Conservation (phyloP, 768 basidiomycete species). For the Podaxis rugospora region DNA sequence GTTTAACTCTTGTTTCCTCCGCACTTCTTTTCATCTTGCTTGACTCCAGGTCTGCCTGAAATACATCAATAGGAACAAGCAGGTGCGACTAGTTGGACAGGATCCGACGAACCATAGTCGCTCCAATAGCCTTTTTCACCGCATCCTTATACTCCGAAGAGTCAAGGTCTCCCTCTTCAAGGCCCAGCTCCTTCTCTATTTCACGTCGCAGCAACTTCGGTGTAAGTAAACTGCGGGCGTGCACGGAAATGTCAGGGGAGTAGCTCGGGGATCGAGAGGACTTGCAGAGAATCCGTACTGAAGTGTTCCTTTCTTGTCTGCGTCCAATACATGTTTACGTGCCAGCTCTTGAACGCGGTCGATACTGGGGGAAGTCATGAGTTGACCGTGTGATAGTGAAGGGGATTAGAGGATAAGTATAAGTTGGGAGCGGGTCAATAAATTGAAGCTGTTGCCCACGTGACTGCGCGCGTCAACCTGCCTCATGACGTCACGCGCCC, state of each 20-base stretch:
- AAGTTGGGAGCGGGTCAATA: not conserved
- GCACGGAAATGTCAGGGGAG: not conserved
- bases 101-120: constrained; percentile 28
- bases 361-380: not conserved
- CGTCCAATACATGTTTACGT: constrained; percentile 16
- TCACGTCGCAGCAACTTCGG: constrained; percentile 44
- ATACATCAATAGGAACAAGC: not conserved
- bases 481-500: not conserved
- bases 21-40: constrained; percentile 1
- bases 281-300: constrained; percentile 16
- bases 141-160: constrained; percentile 37
- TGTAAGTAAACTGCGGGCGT: constrained; percentile 34
- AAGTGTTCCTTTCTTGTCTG: constrained; percentile 24
- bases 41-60: constrained; percentile 5
- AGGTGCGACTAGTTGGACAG: not conserved
- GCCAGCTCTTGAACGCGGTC: not conserved
- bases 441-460: not conserved
- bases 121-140: constrained; percentile 39
- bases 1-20: constrained; percentile 9
- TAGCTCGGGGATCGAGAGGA: not conserved
- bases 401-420: not conserved
- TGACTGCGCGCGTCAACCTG: not conserved
- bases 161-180: constrained; percentile 43
- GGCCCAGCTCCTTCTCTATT: constrained; percentile 41
- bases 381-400: not conserved